These are phyloP conservation scores for Fraxinus baroniana DNA, from an alignment of 305 asterid species.

Conservation along the genomic window DNA sequence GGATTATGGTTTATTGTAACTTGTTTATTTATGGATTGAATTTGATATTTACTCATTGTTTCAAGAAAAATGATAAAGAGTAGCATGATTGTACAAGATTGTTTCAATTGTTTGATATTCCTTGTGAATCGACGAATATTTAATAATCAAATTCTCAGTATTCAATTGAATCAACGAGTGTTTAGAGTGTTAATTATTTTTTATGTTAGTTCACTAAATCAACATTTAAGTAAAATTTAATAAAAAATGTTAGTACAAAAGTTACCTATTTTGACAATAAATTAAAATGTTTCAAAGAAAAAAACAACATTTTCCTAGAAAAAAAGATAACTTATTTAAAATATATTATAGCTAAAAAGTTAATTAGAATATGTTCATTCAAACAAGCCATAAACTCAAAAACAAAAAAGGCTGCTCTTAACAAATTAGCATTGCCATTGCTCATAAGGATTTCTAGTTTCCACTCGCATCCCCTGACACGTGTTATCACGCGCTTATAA, in stretches of 20 bases:
- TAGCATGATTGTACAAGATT: too few species aligned
- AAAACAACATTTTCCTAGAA: neutral
- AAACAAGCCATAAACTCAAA: neutral
- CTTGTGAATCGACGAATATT: neutral
- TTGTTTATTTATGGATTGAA: neutral
- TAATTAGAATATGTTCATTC: neutral
- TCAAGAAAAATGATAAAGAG: too few species aligned
- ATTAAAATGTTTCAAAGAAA: neutral
- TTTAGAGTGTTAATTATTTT: neutral
- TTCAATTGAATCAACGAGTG: neutral
- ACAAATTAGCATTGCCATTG: neutral
- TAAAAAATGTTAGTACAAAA: too few species aligned
- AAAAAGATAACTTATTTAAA: neutral
- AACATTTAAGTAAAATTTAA: neutral
- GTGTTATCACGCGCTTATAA: slow-evolving; percentile 5
- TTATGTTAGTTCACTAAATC: neutral
- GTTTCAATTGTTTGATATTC: neutral
- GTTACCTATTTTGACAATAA: neutral
- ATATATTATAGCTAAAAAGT: neutral
- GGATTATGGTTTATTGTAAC: neutral
- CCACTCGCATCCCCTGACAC: neutral
- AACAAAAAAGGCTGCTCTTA: neutral
- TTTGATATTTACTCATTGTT: neutral
- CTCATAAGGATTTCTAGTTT: neutral
- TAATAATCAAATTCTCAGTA: neutral